Conservation (phyloP, 148 eudicot species). For the Talinum fruticosum region DNA sequence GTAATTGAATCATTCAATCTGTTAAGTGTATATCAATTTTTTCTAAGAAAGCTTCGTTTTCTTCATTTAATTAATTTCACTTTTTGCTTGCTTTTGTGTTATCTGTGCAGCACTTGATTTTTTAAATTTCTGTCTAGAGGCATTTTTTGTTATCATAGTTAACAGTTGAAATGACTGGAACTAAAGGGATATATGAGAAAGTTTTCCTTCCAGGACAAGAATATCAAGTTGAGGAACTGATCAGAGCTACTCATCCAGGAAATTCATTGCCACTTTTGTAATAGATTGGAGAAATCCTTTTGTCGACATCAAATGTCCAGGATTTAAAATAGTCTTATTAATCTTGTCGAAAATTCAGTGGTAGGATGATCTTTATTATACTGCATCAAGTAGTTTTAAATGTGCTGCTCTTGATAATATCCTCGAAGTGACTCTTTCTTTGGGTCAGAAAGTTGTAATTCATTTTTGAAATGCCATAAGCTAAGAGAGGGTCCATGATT, state of each 20-base stretch:
- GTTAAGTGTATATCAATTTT: background rate
- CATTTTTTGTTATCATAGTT: background rate
- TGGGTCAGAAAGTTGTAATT: background rate
- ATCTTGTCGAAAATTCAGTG: background rate
- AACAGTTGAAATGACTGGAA: background rate
- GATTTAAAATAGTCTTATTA: background rate
- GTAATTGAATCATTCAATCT: background rate
- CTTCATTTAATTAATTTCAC: background rate
- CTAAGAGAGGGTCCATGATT: background rate
- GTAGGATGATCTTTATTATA: background rate
- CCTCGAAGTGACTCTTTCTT: background rate
- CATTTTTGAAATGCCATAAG: background rate
- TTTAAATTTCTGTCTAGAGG: background rate
- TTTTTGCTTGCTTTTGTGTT: background rate
- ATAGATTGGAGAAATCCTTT: background rate
- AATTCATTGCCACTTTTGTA: background rate
- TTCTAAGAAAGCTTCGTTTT: background rate
- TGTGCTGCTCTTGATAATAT: background rate
- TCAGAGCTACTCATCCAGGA: background rate
- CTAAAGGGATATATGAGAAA: background rate
- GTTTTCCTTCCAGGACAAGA: background rate
- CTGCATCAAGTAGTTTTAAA: background rate
- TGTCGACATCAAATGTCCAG: background rate
- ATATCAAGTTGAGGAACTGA: background rate
- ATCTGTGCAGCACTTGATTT: background rate